Evolutionary conservation across 768 basidiomycete genomes (phyloP).

Genomic region (Lactarius indigo): DNA sequence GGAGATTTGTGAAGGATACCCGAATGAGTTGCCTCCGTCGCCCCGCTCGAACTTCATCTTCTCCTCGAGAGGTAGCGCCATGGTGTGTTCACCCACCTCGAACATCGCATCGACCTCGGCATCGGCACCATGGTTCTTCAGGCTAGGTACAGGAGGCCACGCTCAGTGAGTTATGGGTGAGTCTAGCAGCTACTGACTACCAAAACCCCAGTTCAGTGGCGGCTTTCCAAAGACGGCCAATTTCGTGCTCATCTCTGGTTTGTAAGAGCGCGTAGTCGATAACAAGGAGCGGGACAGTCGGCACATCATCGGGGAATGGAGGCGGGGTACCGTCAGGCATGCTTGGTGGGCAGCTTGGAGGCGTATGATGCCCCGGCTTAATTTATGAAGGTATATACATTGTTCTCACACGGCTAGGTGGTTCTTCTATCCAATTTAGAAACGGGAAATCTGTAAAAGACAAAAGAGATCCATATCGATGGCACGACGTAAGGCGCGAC

Average conservation of each 20-base stretch:
- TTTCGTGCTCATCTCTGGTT: conserved; percentile 36
- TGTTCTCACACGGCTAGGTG: neutral
- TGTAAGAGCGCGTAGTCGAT: conserved; percentile 43
- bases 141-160: conserved; percentile 26
- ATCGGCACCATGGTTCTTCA: conserved; percentile 43
- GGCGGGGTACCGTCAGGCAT: conserved; percentile 37
- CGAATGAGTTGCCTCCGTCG: conserved; percentile 28
- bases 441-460: no score
- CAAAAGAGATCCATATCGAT: no score
- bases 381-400: neutral
- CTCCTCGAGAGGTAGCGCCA: conserved; percentile 40
- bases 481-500: no score
- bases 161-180: neutral
- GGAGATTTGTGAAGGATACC: neutral
- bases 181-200: conserved; percentile 40
- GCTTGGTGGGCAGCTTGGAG: neutral
- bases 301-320: conserved; percentile 44
- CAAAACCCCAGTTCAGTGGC: conserved; percentile 51
- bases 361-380: neutral
- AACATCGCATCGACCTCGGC: conserved; percentile 37
- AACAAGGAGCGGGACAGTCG: conserved; percentile 44
- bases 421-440: no score
- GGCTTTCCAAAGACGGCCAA: conserved; percentile 44
- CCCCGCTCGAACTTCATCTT: conserved; percentile 43
- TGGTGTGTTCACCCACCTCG: conserved; percentile 37